phyloP scores from a whole-genome alignment of 106 monocot genomes.

The Dendrobium catenatum region DNA sequence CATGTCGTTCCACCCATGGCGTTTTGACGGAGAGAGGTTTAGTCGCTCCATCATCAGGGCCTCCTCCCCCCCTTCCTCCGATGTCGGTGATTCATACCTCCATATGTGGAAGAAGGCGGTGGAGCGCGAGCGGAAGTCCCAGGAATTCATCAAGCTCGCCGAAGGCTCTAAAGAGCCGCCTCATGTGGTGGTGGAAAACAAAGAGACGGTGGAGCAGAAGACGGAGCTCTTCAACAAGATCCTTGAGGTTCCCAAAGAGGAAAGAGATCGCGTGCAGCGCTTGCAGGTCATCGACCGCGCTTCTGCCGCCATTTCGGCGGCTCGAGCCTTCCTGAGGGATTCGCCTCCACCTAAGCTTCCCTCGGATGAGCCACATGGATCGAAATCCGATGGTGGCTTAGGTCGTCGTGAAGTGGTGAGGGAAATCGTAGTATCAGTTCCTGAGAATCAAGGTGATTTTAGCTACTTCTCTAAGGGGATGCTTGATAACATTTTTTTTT shows the following conservation, averaged over 20 bases:
- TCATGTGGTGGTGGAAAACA: not conserved
- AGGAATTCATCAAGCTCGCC: slow-evolving; percentile 17
- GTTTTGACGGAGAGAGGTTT: not conserved
- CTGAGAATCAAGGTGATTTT: slow-evolving; percentile 5
- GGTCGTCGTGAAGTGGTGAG: not conserved
- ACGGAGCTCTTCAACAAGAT: slow-evolving; percentile 62
- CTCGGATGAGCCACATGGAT: not conserved
- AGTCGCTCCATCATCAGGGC: not conserved
- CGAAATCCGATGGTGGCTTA: not conserved
- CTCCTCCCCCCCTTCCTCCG: not conserved
- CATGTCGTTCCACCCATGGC: not conserved
- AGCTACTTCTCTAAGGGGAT: not conserved
- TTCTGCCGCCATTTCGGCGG: slow-evolving; percentile 76
- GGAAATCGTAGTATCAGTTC: slow-evolving; percentile 5
- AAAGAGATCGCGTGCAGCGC: slow-evolving; percentile 57
- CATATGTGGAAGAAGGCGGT: slow-evolving; percentile 75
- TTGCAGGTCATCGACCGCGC: slow-evolving; percentile 84
- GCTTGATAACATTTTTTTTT: not conserved
- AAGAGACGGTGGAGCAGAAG: slow-evolving; percentile 32
- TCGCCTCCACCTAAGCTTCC: not conserved
- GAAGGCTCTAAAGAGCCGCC: not conserved
- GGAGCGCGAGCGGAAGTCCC: slow-evolving; percentile 38
- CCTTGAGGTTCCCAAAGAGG: slow-evolving; percentile 56
- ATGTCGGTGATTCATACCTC: slow-evolving; percentile 39
- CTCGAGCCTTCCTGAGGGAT: slow-evolving; percentile 52